These are phyloP conservation scores for Cutaneotrichosporon dermatis DNA, from an alignment of 1,284 basidiomycete genomes.

Conservation along the genomic window DNA sequence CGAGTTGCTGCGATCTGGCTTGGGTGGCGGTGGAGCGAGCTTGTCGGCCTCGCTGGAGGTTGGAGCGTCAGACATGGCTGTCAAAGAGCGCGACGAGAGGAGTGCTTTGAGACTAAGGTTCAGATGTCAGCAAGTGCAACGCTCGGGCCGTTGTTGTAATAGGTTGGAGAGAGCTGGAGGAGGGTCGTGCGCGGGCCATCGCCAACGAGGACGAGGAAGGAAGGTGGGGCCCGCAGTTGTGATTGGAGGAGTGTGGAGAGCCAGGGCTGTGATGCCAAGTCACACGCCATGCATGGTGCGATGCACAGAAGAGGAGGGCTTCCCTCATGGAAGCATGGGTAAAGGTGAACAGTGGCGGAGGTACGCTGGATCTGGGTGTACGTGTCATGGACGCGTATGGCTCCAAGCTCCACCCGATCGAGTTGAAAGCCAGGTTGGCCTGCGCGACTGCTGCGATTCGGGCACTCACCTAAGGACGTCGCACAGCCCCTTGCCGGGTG, in stretches of 20 bases:
- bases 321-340: too few species aligned
- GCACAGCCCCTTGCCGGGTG: not conserved
- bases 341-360: too few species aligned
- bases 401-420: too few species aligned
- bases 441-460: too few species aligned
- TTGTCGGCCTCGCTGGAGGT: not conserved
- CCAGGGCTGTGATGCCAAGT: not conserved
- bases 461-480: not conserved
- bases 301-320: not conserved
- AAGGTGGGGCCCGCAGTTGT: not conserved
- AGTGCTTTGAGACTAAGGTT: not conserved
- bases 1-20: slow-evolving; percentile 22
- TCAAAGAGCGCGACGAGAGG: not conserved
- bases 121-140: not conserved
- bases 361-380: too few species aligned
- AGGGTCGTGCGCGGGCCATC: too few species aligned
- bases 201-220: not conserved
- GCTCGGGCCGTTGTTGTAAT: not conserved
- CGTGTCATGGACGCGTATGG: too few species aligned
- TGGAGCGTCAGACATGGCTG: slow-evolving; percentile 1
- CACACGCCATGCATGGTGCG: not conserved
- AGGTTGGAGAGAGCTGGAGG: not conserved
- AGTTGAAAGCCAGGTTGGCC: too few species aligned
- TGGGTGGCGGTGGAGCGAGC: slow-evolving; percentile 9
- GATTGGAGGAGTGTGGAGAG: slow-evolving; percentile 1